Evolutionary conservation across 495 filamentous ascomycete genomes (phyloP).

Genomic region (Articulospora tetracladia): DNA sequence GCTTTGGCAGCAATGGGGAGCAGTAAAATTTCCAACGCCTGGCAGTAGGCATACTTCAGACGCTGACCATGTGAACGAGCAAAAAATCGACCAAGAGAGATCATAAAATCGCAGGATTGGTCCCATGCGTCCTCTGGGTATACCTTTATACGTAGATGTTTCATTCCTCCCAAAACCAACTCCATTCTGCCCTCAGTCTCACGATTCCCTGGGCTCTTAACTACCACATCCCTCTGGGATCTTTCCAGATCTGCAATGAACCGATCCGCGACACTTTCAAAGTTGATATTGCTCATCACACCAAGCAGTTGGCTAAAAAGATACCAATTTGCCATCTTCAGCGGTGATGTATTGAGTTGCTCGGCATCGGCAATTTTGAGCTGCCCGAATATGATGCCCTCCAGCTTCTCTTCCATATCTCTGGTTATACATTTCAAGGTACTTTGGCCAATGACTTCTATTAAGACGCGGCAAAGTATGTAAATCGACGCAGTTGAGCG

Average conservation of each 20-base stretch:
- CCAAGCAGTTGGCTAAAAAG: constrained; percentile 88
- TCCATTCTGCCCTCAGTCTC: constrained; percentile 79
- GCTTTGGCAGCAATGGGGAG: constrained; percentile 83
- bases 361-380: constrained; percentile 84
- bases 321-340: constrained; percentile 90
- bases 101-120: constrained; percentile 84
- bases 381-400: constrained; percentile 92
- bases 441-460: constrained; percentile 90
- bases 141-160: constrained; percentile 71
- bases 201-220: constrained; percentile 54
- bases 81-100: constrained; percentile 75
- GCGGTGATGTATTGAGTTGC: constrained; percentile 68
- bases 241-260: constrained; percentile 78
- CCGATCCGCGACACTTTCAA: constrained; percentile 73
- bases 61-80: constrained; percentile 76
- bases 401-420: constrained; percentile 73
- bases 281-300: constrained; percentile 90
- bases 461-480: constrained; percentile 86
- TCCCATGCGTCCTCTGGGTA: constrained; percentile 73
- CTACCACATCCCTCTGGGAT: constrained; percentile 64
- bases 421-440: constrained; percentile 74
- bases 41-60: constrained; percentile 91
- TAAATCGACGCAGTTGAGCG: constrained; percentile 91
- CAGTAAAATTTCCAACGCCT: constrained; percentile 79
- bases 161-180: constrained; percentile 85